These are phyloP conservation scores for Zygosaccharomyces sapae DNA, from an alignment of 1,139 yeast genomes.

Conservation along the genomic window DNA sequence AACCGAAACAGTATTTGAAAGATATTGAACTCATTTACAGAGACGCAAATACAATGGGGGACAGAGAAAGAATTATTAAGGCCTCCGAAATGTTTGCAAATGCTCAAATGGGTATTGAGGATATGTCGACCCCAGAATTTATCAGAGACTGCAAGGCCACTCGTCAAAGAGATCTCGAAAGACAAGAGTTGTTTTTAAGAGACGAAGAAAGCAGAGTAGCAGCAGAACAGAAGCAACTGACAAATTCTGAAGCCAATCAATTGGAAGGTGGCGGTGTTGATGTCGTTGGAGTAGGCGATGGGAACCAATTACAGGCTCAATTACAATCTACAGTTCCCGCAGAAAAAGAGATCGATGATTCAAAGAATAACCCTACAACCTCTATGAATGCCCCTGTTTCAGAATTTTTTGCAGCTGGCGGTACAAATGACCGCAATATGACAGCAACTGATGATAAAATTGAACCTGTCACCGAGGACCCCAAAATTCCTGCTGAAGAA, in stretches of 20 bases:
- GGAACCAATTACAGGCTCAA: conserved; percentile 31
- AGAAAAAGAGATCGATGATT: neutral
- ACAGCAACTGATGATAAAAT: no score
- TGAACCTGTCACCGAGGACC: no score
- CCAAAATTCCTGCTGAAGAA: no score
- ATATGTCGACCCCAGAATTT: conserved; percentile 70
- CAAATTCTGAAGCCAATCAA: conserved; percentile 7
- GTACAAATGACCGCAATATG: no score
- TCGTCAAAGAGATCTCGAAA: conserved; percentile 60
- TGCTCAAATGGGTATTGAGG: conserved; percentile 94
- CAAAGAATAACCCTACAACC: conserved; percentile 1
- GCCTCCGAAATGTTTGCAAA: conserved; percentile 96
- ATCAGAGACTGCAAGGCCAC: conserved; percentile 71
- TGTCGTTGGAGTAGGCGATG: conserved; percentile 26
- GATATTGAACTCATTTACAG: conserved; percentile 80
- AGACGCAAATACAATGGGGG: conserved; percentile 72
- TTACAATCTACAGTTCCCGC: conserved; percentile 8
- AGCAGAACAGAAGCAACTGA: conserved; percentile 17
- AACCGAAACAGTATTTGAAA: conserved; percentile 81
- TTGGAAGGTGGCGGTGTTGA: conserved; percentile 9
- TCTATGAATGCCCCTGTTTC: neutral
- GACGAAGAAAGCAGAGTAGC: conserved; percentile 37
- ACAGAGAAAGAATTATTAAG: conserved; percentile 77
- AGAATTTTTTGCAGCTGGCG: neutral
- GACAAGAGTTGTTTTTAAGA: conserved; percentile 44